Base-by-base conservation (phyloP, 108 stramenopile genomes). In the Fragilariopsis cylindrus region DNA sequence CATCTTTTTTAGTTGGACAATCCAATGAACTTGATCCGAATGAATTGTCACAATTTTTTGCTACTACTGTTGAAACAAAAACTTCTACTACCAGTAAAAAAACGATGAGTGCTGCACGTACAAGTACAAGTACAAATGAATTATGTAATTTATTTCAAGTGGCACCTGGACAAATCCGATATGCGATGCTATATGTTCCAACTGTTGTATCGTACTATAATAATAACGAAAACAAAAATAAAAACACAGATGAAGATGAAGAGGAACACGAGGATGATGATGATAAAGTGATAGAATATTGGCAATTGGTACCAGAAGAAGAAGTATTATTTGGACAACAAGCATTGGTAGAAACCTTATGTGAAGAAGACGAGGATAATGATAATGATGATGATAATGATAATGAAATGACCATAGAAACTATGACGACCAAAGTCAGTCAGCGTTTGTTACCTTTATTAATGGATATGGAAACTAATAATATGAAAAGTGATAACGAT, bases 1-100 rank as follows among this genome's bases (percentile, higher is more conserved):
- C 67, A 0, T 68, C 67, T 21, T 68, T 68, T 48, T 44, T 68
- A 4, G 49, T 68, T 30, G 67, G 67, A n/a, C 67, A 68, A 44
- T 18, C 67, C n/a, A 15, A 18, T 5, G 49, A 48, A 7, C 4
- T 30, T 16, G 67, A 68, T 68, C 67, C 48, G 9, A n/a, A 7
- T 0, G 67, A 68, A 7, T n/a, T 68, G 15, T 13, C 49, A 5
- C 48, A 47, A 4, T 68, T 48, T 21, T 68, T 68, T 3, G 18
- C 19, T n/a, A 15, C 15, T n/a, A n/a, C 52, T 2, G 52, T 53
- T n/a, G 52, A 15, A 12, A 53, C 12, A 30, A 30, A 30, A 30
- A 30, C 30, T 30, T 30, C 30, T 53, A 53, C 52, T 30, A 30
- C 30, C 2, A 30, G 30, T 30, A 30, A 30, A 2, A 2, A 30